Evolutionary conservation across 495 filamentous ascomycete genomes (phyloP).

Genomic region (Neurospora terricola): DNA sequence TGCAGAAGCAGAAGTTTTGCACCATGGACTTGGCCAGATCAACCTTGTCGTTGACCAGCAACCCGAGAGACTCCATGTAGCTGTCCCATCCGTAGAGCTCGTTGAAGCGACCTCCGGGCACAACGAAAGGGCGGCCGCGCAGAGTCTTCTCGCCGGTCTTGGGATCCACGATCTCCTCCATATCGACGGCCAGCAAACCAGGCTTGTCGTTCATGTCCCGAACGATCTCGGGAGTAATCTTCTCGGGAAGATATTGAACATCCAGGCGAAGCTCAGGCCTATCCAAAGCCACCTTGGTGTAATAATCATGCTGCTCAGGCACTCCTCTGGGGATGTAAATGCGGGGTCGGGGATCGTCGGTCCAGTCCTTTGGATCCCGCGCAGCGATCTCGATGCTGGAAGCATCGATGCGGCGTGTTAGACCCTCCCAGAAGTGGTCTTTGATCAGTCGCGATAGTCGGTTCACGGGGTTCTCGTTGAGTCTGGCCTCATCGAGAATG

Average conservation of each 20-base stretch:
- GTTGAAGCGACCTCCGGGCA: slow-evolving; percentile 94
- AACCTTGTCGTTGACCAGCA: slow-evolving; percentile 70
- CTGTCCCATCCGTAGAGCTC: slow-evolving; percentile 97
- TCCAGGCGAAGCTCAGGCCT: slow-evolving; percentile 77
- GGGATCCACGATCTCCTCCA: slow-evolving; percentile 62
- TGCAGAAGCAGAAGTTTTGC: slow-evolving; percentile 91
- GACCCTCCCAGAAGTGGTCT: slow-evolving; percentile 78
- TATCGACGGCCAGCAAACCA: slow-evolving; percentile 78
- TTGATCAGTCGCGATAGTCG: slow-evolving; percentile 77
- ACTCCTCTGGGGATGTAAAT: slow-evolving; percentile 83
- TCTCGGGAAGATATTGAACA: slow-evolving; percentile 63
- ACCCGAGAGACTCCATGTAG: slow-evolving; percentile 87
- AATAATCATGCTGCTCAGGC: slow-evolving; percentile 83
- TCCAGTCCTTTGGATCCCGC: slow-evolving; percentile 85
- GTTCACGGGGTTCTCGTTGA: slow-evolving; percentile 88
- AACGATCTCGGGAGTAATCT: slow-evolving; percentile 66
- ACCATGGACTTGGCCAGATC: slow-evolving; percentile 90
- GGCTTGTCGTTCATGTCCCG: slow-evolving; percentile 69
- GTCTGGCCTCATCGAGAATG: slow-evolving; percentile 72
- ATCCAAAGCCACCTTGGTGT: slow-evolving; percentile 60
- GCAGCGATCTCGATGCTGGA: slow-evolving; percentile 79
- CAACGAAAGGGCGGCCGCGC: slow-evolving; percentile 83
- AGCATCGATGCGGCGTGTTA: slow-evolving; percentile 82
- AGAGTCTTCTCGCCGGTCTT: slow-evolving; percentile 55
- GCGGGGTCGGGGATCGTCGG: slow-evolving; percentile 72